These are phyloP conservation scores for Naganishia liquefaciens DNA, from an alignment of 1,284 basidiomycete species.

Conservation along the genomic window DNA sequence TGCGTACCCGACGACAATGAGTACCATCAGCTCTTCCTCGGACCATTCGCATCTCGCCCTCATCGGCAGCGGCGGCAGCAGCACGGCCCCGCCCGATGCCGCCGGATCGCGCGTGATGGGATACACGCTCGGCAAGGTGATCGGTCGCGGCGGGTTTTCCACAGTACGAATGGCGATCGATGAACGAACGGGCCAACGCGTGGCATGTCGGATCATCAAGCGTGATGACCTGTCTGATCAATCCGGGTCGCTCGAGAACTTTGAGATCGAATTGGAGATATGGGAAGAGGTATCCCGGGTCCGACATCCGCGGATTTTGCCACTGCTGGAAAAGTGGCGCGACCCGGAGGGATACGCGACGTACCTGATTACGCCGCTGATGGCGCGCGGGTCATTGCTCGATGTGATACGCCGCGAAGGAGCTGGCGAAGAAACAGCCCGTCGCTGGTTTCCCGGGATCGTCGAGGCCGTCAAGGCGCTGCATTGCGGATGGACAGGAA, in stretches of 20 bases:
- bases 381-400: conserved; percentile 80
- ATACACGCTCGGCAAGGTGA: conserved; percentile 74
- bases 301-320: conserved; percentile 69
- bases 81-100: conserved; percentile 42
- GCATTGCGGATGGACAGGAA: conserved; percentile 61
- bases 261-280: conserved; percentile 74
- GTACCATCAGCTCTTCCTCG: conserved; percentile 16
- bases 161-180: conserved; percentile 74
- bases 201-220: conserved; percentile 78
- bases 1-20: not conserved
- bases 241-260: conserved; percentile 56
- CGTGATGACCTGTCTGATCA: conserved; percentile 51
- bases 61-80: not conserved
- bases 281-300: conserved; percentile 67
- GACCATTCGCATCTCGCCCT: conserved; percentile 1
- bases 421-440: conserved; percentile 66
- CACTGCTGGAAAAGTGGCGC: conserved; percentile 70
- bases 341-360: conserved; percentile 63
- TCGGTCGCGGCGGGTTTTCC: conserved; percentile 86
- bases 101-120: conserved; percentile 47
- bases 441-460: conserved; percentile 86
- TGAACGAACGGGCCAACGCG: conserved; percentile 62
- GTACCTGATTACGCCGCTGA: conserved; percentile 79
- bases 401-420: conserved; percentile 71
- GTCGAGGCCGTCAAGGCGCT: conserved; percentile 82